Evolutionary conservation across 2,329 filamentous ascomycete genomes (phyloP).

Genomic region (Ceratocystis diversiconidia): DNA sequence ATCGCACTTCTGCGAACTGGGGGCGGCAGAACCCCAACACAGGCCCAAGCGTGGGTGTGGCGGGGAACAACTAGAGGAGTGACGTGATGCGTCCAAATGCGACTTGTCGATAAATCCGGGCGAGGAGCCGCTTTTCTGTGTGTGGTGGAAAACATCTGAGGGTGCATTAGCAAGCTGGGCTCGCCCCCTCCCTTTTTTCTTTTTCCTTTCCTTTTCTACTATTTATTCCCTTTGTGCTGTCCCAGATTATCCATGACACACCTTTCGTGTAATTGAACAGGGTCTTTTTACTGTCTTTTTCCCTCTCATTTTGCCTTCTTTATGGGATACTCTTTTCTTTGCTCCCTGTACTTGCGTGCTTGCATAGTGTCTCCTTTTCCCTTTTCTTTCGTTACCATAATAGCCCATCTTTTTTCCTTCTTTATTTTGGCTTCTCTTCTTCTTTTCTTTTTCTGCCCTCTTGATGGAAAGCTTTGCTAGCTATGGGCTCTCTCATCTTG

Average conservation of each 20-base stretch:
- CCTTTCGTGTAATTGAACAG: slow-evolving; percentile 18
- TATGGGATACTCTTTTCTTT: slow-evolving; percentile 13
- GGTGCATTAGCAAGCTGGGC: slow-evolving; percentile 21
- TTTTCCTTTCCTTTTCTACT: slow-evolving; percentile 14
- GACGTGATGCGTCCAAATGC: background rate
- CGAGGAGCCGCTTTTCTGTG: slow-evolving; percentile 4
- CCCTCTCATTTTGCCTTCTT: background rate
- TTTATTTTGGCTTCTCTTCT: background rate
- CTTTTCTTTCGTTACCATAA: background rate
- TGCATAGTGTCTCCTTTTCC: background rate
- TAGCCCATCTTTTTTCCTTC: background rate
- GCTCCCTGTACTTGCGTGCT: slow-evolving; percentile 15
- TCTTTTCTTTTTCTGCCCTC: background rate
- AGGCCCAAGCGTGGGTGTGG: slow-evolving; percentile 35
- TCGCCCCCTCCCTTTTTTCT: slow-evolving; percentile 20
- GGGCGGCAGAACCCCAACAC: slow-evolving; percentile 26
- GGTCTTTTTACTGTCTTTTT: slow-evolving; percentile 15
- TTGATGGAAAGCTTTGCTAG: too few species aligned
- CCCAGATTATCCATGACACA: too few species aligned
- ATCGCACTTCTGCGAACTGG: slow-evolving; percentile 42
- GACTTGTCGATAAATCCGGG: background rate
- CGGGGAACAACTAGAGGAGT: slow-evolving; percentile 28
- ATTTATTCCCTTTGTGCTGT: too few species aligned
- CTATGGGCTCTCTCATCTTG: too few species aligned
- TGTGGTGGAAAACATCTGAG: slow-evolving; percentile 7